Evolutionary conservation across 331 rosid species (phyloP).

Genomic region (Pyracantha coccinea): DNA sequence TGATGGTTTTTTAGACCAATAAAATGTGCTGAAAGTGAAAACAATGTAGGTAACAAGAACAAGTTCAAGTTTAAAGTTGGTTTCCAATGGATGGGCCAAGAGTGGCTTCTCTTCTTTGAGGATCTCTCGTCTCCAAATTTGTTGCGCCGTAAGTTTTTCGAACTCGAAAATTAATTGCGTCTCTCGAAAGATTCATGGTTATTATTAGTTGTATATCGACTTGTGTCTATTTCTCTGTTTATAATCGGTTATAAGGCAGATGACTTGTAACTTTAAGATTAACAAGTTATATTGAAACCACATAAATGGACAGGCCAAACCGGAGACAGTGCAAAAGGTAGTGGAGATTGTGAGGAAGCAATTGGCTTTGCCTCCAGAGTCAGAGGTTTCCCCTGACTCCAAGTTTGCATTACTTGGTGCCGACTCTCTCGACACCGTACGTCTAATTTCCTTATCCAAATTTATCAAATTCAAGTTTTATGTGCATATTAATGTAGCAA

Average conservation of each 20-base stretch:
- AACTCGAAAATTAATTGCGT: background rate
- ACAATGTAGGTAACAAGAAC: slow-evolving; percentile 5
- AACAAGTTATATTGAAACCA: background rate
- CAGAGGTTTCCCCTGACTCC: slow-evolving; percentile 58
- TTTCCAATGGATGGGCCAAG: slow-evolving; percentile 26
- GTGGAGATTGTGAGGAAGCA: slow-evolving; percentile 69
- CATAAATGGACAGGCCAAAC: slow-evolving; percentile 33
- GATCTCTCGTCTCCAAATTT: slow-evolving; percentile 33
- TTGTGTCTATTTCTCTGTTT: background rate
- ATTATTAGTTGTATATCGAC: background rate
- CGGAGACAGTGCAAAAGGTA: slow-evolving; percentile 63
- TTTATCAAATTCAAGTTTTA: background rate
- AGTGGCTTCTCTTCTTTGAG: slow-evolving; percentile 30
- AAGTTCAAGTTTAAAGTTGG: slow-evolving; percentile 7
- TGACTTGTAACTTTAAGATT: background rate
- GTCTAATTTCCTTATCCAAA: background rate
- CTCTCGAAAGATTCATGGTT: no score
- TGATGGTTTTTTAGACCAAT: background rate
- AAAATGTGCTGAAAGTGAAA: background rate
- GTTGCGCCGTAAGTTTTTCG: slow-evolving; percentile 28
- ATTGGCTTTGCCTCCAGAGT: slow-evolving; percentile 52
- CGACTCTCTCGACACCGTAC: slow-evolving; percentile 81
- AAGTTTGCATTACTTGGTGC: slow-evolving; percentile 69
- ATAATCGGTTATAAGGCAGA: no score
- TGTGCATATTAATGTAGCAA: background rate